phyloP scores from a whole-genome alignment of 164 flowering plant genomes.

The Magnolia kwangsiensis region DNA sequence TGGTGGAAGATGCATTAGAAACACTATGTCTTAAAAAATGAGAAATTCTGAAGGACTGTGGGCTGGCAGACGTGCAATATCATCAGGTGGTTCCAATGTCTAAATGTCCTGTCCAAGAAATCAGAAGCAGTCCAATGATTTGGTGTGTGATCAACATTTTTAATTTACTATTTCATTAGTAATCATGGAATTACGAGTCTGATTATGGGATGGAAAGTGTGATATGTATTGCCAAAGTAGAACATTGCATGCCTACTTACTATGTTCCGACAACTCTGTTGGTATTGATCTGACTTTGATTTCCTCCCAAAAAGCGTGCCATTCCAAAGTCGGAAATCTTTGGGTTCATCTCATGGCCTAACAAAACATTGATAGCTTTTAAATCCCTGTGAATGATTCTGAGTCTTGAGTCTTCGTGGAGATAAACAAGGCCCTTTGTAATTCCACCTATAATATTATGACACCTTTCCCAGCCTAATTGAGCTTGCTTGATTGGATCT shows the following conservation, averaged over 20 bases:
- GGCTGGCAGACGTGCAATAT: background rate
- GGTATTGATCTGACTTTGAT: slow-evolving; percentile 22
- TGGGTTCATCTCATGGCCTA: slow-evolving; percentile 42
- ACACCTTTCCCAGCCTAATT: slow-evolving; percentile 21
- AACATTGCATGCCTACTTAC: slow-evolving; percentile 18
- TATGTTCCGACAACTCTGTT: slow-evolving; percentile 29
- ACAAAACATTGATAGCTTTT: slow-evolving; percentile 45
- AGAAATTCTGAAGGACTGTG: background rate
- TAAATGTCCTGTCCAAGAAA: no score
- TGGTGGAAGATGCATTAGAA: background rate
- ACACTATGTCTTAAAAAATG: background rate
- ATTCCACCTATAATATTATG: slow-evolving; percentile 31
- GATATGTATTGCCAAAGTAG: no score
- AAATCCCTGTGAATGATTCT: slow-evolving; percentile 52
- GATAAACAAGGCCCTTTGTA: slow-evolving; percentile 49
- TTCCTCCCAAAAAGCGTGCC: slow-evolving; percentile 33
- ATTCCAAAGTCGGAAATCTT: slow-evolving; percentile 49
- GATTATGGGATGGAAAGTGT: no score
- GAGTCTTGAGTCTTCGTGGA: slow-evolving; percentile 53
- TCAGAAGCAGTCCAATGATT: no score
- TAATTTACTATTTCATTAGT: no score
- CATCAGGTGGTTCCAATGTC: no score
- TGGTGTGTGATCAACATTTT: no score
- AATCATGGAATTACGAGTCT: no score
- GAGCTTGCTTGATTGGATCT: background rate